phyloP scores from a whole-genome alignment of 495 filamentous ascomycete genomes.

The Friedmanniomyces endolithicus region DNA sequence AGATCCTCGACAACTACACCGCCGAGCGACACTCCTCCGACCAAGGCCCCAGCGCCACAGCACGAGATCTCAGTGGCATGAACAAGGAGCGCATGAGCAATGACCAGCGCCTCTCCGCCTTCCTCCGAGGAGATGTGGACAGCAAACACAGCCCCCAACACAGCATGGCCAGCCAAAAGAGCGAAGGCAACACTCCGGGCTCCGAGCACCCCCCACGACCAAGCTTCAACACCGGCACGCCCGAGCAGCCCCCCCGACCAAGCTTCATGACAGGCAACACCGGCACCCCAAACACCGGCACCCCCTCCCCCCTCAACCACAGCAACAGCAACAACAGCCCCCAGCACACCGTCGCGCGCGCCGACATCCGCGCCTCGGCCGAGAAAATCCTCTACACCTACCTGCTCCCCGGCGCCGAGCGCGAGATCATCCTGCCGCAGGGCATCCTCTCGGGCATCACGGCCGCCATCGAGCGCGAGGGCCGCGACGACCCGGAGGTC shows the following conservation, averaged over 20 bases:
- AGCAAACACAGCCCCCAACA: slow-evolving; percentile 52
- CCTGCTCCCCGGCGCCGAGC: slow-evolving; percentile 79
- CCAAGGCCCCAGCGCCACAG: slow-evolving; percentile 20
- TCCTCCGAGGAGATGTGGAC: slow-evolving; percentile 63
- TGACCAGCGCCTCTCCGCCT: slow-evolving; percentile 80
- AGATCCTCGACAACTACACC: slow-evolving; percentile 50
- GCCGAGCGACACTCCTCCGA: slow-evolving; percentile 14
- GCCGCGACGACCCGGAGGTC: slow-evolving; percentile 88
- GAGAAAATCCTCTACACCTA: slow-evolving; percentile 97
- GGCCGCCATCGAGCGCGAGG: slow-evolving; percentile 70
- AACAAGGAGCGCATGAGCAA: slow-evolving; percentile 8
- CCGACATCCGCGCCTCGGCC: slow-evolving; percentile 81
- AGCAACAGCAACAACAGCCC: slow-evolving; percentile 20
- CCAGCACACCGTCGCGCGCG: slow-evolving; percentile 62
- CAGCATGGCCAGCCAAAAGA: slow-evolving; percentile 35
- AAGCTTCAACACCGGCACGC: slow-evolving; percentile 1
- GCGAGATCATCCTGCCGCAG: slow-evolving; percentile 86
- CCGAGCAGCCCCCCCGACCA: slow-evolving; percentile 49
- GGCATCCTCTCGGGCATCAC: slow-evolving; percentile 72
- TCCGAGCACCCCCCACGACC: slow-evolving; percentile 46
- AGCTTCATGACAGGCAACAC: slow-evolving; percentile 52
- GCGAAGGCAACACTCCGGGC: slow-evolving; percentile 22
- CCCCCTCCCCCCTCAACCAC: slow-evolving; percentile 19
- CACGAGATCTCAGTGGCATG: neutral
- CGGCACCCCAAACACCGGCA: slow-evolving; percentile 2